Evolutionary conservation across 2,329 filamentous ascomycete species (phyloP), one percentile per base, ranked within the genome.

Genomic region (Ophiosphaerella narmari): DNA sequence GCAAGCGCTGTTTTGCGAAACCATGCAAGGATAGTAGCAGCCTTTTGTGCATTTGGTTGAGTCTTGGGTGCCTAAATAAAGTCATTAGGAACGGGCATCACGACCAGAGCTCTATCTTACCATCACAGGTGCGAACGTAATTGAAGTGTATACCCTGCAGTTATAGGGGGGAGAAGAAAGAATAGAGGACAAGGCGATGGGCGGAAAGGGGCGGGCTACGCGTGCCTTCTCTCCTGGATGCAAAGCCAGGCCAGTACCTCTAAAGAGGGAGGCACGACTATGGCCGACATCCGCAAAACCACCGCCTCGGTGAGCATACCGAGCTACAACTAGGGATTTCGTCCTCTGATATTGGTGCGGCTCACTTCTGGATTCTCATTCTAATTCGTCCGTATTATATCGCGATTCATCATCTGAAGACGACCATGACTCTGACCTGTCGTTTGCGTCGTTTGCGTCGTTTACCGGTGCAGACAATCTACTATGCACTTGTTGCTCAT

Each of bases 1-100:
- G 84, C 85, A 33, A 81, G 82, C 49, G 81, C 77, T 4, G 83
- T 82, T 51, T 78, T 77, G 62, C 81, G 82, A 54, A 88, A 79
- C 75, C 84, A 84, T 13, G 78, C 71, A 52, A 86, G 75, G 54
- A 86, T 83, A 33, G 81, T 76, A 24, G 77, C 74, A 59, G 83
- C 78, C 69, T 87, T 88, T 34, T 80, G 79, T 11, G 78, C 75
- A 49, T 84, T 82, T 52, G 83, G 78, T 40, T 81, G 75, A 26
- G 76, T 75, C 70, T 85, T 86, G 24, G 84, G 83, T 35, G 77
- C 73, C 77, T 78, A 37, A 2, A 14, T 29, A 29, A 43, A 1
- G 32, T 70, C 24, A 67, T 59, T 36, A 21, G 14, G 7, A 1
- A 36, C 32, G 14, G 12, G 11, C 11, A 11, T 8, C 12, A 41